Base-by-base conservation (phyloP, 1,284 basidiomycete genomes). In the Macrocybe sp. region DNA sequence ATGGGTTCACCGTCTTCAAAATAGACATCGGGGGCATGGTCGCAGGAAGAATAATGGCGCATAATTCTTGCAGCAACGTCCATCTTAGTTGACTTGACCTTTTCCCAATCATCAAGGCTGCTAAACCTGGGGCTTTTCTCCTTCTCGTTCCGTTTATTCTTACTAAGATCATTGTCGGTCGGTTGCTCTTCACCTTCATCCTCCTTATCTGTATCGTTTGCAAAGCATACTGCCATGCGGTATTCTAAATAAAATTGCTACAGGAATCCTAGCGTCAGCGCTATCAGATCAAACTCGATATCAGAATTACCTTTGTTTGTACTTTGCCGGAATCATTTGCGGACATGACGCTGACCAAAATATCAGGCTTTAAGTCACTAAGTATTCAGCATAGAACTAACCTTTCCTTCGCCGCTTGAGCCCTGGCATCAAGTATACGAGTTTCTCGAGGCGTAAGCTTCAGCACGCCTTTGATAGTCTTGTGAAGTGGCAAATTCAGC, bases 81-180 rank as follows among this genome's bases (percentile, higher is more conserved):
- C 38, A 61, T 54, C 50, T 61, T 61, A 0, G 58, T 61, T 1
- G 51, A 54, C 37, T 58, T 59, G 6, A 51, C 9, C 5, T 33
- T 30, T 37, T 52, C 38, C 58, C 58, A 61, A 9, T 55, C 52
- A 2, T 49, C 52, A 0, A 59, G 35, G 0, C 54, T 46, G 8
- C 49, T 36, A 50, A 59, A 58, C 1, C 9, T n/a, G 2, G 58
- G 59, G 22, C 48, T 46, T 1, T 40, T 44, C 5, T 34, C 45
- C 1, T 14, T 14, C 46, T 36, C 1, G 51, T 37, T 39, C 56
- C 47, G 12, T 46, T 41, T 22, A 14, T 14, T 14, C 14, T 14
- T 14, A 14, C 14, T 14, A 14, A 14, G 14, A 14, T 14, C 14
- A 14, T 14, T 14, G 14, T 14, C 14, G 14, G 14, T 14, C 14